Conservation (phyloP, 805 yeast species). For the Hanseniaspora valbyensis region DNA sequence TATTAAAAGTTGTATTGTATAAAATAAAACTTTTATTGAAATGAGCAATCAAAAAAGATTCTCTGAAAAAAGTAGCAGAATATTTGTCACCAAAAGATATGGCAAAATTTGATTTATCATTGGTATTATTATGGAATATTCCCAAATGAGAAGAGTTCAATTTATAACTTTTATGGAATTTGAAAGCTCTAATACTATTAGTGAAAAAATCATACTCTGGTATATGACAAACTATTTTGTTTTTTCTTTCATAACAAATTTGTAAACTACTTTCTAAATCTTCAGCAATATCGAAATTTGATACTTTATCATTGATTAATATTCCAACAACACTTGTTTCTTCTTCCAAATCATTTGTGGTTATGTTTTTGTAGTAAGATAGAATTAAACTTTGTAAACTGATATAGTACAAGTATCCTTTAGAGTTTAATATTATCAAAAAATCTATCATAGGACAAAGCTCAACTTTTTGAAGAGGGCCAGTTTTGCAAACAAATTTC, state of each 20-base stretch:
- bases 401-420: conserved; percentile 44
- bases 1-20: conserved; percentile 42
- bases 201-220: conserved; percentile 29
- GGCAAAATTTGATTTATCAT: conserved; percentile 32
- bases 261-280: conserved; percentile 50
- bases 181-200: conserved; percentile 26
- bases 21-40: conserved; percentile 52
- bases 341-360: conserved; percentile 18
- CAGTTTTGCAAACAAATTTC: conserved; percentile 45
- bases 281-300: conserved; percentile 56
- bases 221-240: conserved; percentile 34
- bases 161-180: conserved; percentile 46
- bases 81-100: neutral
- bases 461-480: conserved; percentile 47
- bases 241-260: conserved; percentile 47
- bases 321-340: conserved; percentile 34
- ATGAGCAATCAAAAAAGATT: conserved; percentile 56
- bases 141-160: conserved; percentile 46
- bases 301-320: conserved; percentile 42
- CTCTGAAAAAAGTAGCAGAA: conserved; percentile 40
- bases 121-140: conserved; percentile 44
- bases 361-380: conserved; percentile 41
- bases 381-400: conserved; percentile 51
- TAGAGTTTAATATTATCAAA: conserved; percentile 48
- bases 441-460: conserved; percentile 39